A percentile compares a stretch with the other conserved stretches of the same genome.
phyloP scores from a whole-genome alignment of 2,329 filamentous ascomycete species.

The Chrysoporthe austroafricana region DNA sequence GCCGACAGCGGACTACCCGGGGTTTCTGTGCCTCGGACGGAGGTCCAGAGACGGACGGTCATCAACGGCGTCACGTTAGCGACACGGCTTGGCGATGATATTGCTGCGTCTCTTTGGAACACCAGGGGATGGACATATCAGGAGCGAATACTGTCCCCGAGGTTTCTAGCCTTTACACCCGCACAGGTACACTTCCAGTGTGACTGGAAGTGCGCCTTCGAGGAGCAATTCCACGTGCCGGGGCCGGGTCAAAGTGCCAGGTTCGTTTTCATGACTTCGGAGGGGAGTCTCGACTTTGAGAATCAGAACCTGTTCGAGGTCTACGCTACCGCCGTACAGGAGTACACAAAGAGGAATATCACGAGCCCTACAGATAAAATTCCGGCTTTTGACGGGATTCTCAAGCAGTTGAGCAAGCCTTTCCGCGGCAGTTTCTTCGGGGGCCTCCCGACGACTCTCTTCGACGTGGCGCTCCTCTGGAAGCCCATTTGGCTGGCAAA shows the following conservation, averaged over 20 bases:
- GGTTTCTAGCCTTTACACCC: slow-evolving; percentile 15
- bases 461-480: slow-evolving; percentile 22
- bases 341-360: slow-evolving; percentile 20
- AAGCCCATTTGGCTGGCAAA: neutral
- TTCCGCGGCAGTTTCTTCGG: slow-evolving; percentile 13
- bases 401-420: slow-evolving; percentile 12
- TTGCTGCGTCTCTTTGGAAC: slow-evolving; percentile 17
- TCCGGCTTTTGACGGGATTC: slow-evolving; percentile 15
- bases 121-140: slow-evolving; percentile 25
- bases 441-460: slow-evolving; percentile 14
- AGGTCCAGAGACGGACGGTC: slow-evolving; percentile 14
- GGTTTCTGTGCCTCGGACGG: slow-evolving; percentile 10
- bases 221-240: slow-evolving; percentile 13
- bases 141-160: slow-evolving; percentile 14
- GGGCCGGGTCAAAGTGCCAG: neutral
- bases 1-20: slow-evolving; percentile 23
- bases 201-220: slow-evolving; percentile 13
- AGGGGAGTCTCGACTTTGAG: slow-evolving; percentile 15
- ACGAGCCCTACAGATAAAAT: slow-evolving; percentile 17
- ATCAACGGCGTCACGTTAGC: slow-evolving; percentile 9
- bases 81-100: slow-evolving; percentile 16
- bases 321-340: slow-evolving; percentile 14
- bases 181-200: slow-evolving; percentile 19
- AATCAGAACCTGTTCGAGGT: slow-evolving; percentile 17
- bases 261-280: slow-evolving; percentile 2